phyloP scores from a whole-genome alignment of 1,284 basidiomycete genomes.

The Xanthoconium separans region DNA sequence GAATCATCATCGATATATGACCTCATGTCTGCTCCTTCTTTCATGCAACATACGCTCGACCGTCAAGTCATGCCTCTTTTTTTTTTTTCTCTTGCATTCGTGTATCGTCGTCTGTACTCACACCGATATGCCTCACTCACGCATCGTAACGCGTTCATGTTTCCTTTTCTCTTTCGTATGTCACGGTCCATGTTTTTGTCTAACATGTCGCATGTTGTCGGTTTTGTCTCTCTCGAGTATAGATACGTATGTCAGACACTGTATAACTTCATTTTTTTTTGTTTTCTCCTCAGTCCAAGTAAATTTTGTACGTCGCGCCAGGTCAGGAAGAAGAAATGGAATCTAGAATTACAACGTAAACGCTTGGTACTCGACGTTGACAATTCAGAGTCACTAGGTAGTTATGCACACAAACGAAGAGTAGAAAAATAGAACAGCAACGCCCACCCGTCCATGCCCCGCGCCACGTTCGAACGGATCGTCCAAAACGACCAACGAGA shows the following conservation, averaged over 20 bases:
- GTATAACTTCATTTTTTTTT: too few species aligned
- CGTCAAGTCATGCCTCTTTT: background rate
- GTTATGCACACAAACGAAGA: slow-evolving; percentile 4
- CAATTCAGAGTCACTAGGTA: slow-evolving; percentile 1
- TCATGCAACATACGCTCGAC: background rate
- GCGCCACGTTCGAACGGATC: too few species aligned
- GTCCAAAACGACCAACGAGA: too few species aligned
- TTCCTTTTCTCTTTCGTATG: background rate
- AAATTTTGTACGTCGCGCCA: too few species aligned
- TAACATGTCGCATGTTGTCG: background rate
- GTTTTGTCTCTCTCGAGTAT: too few species aligned
- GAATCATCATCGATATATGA: slow-evolving; percentile 8
- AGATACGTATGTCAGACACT: too few species aligned
- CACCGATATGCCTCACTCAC: slow-evolving; percentile 14
- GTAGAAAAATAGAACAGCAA: too few species aligned
- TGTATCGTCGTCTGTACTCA: slow-evolving; percentile 8
- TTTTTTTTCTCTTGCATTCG: background rate
- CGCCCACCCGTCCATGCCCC: too few species aligned
- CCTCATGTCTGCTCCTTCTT: too few species aligned
- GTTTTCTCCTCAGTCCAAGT: too few species aligned
- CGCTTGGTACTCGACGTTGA: slow-evolving; percentile 10
- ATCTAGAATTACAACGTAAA: slow-evolving; percentile 16
- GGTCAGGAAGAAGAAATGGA: background rate
- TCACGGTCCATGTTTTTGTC: background rate
- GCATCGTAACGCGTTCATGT: slow-evolving; percentile 2